Conservation (phyloP, 1,139 yeast species). For the Saccharomycopsis phalli region DNA sequence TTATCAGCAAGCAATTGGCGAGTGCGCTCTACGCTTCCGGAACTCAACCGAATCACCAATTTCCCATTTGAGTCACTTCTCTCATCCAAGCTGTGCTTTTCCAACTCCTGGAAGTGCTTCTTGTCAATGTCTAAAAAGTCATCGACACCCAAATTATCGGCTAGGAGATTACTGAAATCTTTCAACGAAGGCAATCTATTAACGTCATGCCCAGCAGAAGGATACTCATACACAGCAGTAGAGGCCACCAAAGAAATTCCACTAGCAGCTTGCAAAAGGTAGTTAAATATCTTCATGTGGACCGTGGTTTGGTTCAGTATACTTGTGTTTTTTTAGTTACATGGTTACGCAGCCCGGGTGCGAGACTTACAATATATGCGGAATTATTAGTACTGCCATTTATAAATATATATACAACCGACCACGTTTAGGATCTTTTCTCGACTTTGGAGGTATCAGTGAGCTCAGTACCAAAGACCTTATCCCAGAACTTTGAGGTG, state of each 20-base stretch:
- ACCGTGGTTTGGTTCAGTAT: too few relatives aligned
- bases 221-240: background rate
- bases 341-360: too few relatives aligned
- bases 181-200: slow-evolving; percentile 2
- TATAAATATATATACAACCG: too few relatives aligned
- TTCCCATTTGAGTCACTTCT: slow-evolving; percentile 7
- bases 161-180: slow-evolving; percentile 13
- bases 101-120: slow-evolving; percentile 2
- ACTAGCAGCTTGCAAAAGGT: too few relatives aligned
- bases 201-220: background rate
- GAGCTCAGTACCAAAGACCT: slow-evolving; percentile 67
- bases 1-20: background rate
- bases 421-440: too few relatives aligned
- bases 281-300: too few relatives aligned
- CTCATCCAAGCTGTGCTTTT: too few relatives aligned
- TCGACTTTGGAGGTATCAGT: too few relatives aligned
- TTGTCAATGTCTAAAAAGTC: slow-evolving; percentile 8
- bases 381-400: too few relatives aligned
- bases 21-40: background rate
- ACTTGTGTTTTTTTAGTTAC: too few relatives aligned
- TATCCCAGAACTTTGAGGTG: slow-evolving; percentile 89
- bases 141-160: slow-evolving; percentile 17
- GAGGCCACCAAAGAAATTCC: too few relatives aligned
- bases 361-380: too few relatives aligned
- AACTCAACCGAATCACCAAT: slow-evolving; percentile 6